Conservation (phyloP, 176 grass and related monocot species). For the Musa schizocarpa region DNA sequence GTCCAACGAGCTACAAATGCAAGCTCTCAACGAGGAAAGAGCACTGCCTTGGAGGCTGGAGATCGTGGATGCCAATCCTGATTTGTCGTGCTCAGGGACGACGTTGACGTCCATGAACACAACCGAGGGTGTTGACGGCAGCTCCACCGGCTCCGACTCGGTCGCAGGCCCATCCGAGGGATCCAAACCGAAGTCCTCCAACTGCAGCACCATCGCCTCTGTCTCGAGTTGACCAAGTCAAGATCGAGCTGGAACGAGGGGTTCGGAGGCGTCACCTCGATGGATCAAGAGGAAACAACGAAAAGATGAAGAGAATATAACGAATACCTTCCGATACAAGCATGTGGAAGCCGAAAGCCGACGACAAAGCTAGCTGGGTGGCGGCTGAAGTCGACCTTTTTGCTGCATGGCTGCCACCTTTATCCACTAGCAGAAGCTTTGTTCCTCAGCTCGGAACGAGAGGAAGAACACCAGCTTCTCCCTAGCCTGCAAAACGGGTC, state of each 20-base stretch:
- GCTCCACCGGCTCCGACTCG: not conserved
- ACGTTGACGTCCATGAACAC: slow-evolving; percentile 28
- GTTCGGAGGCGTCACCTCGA: not conserved
- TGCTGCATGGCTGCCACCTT: no score
- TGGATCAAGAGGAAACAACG: slow-evolving; percentile 5
- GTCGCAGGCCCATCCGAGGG: not conserved
- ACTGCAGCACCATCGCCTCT: slow-evolving; percentile 26
- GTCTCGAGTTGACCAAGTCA: slow-evolving; percentile 11
- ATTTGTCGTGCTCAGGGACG: slow-evolving; percentile 29
- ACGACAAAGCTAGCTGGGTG: not conserved
- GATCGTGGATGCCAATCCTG: slow-evolving; percentile 16
- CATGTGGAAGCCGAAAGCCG: not conserved
- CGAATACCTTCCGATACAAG: not conserved
- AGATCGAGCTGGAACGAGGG: slow-evolving; percentile 9
- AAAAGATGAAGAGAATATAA: not conserved
- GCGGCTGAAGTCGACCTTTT: no score
- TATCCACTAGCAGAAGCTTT: not conserved
- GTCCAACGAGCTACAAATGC: not conserved
- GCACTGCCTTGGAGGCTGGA: slow-evolving; percentile 35
- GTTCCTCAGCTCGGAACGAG: not conserved
- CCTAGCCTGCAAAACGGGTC: not conserved
- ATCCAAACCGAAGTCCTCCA: slow-evolving; percentile 36
- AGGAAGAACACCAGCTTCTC: no score
- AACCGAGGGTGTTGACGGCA: not conserved
- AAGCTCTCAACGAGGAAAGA: not conserved